A percentile compares a stretch with the other conserved stretches of the same genome.
Conservation (phyloP, 2,329 filamentous ascomycete genomes). For the Trichocomaceae sp. region DNA sequence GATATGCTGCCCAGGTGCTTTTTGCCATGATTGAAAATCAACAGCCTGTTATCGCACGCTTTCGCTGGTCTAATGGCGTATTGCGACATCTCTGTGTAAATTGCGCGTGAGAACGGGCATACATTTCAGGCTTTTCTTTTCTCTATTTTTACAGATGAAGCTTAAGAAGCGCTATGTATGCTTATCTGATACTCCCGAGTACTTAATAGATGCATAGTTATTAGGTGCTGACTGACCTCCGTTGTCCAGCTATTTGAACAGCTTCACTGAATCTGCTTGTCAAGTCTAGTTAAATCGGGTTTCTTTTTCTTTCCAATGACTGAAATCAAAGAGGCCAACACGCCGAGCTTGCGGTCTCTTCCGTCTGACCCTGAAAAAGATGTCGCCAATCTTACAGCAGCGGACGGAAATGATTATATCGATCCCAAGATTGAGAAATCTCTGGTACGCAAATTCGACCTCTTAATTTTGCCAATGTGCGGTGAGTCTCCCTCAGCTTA, state of each 20-base stretch:
- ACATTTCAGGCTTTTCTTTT: background rate
- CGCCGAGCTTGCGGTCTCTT: constrained; percentile 5
- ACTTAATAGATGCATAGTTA: background rate
- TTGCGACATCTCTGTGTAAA: constrained; percentile 6
- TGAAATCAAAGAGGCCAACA: background rate
- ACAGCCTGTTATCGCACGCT: background rate
- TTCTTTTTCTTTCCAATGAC: background rate
- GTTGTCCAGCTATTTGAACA: background rate
- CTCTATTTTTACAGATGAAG: background rate
- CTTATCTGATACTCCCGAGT: background rate
- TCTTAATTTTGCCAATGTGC: constrained; percentile 8
- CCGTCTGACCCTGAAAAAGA: constrained; percentile 5
- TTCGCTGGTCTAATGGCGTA: background rate
- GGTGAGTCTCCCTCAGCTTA: background rate
- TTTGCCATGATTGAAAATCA: background rate
- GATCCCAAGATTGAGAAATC: constrained; percentile 9
- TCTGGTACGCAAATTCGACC: constrained; percentile 9
- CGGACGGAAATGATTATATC: constrained; percentile 7
- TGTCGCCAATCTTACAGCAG: background rate
- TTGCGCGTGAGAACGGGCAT: background rate
- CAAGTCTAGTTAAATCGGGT: too few species aligned
- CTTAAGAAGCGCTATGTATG: background rate
- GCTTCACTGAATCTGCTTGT: too few species aligned
- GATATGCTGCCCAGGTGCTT: background rate
- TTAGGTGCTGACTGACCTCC: background rate